A percentile compares a stretch with the other conserved stretches of the same genome.
Conservation (phyloP, 345 rosid genomes). For the Noccaea caerulescens region DNA sequence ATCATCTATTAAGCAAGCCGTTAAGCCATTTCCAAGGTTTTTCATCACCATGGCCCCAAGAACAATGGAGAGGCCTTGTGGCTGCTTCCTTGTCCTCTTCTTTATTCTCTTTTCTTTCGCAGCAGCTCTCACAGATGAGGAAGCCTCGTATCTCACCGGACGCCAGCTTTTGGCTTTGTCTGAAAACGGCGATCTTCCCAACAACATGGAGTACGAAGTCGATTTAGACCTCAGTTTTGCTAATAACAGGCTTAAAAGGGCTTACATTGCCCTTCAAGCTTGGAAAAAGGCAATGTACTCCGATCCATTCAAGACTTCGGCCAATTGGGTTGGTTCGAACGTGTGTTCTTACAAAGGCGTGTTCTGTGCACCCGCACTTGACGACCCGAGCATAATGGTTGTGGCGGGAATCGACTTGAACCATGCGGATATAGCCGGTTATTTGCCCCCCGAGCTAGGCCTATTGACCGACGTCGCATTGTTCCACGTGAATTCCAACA, state of each 20-base stretch:
- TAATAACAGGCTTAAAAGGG: conserved; percentile 60
- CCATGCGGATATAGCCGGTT: conserved; percentile 82
- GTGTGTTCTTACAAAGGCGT: conserved; percentile 80
- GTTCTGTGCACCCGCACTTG: conserved; percentile 70
- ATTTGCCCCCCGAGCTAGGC: conserved; percentile 74
- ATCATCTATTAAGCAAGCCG: conserved; percentile 37
- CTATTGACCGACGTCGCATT: conserved; percentile 63
- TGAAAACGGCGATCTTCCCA: conserved; percentile 48
- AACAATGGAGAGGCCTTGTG: conserved; percentile 61
- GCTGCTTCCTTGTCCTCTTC: conserved; percentile 55
- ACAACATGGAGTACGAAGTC: conserved; percentile 44
- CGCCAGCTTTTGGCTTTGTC: conserved; percentile 68
- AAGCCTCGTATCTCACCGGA: conserved; percentile 59
- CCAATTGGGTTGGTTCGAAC: conserved; percentile 70
- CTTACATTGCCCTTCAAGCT: conserved; percentile 79
- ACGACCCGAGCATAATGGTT: conserved; percentile 55
- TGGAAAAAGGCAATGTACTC: conserved; percentile 79
- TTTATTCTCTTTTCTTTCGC: conserved; percentile 34
- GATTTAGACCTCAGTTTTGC: conserved; percentile 47
- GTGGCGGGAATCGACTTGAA: conserved; percentile 86
- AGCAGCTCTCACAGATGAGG: conserved; percentile 56
- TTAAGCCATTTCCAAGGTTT: conserved; percentile 38
- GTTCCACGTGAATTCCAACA: conserved; percentile 74
- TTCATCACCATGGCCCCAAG: conserved; percentile 38
- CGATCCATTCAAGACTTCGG: conserved; percentile 66